These are phyloP conservation scores for Ottelia alismoides DNA, from an alignment of 106 monocot species.

Conservation along the genomic window DNA sequence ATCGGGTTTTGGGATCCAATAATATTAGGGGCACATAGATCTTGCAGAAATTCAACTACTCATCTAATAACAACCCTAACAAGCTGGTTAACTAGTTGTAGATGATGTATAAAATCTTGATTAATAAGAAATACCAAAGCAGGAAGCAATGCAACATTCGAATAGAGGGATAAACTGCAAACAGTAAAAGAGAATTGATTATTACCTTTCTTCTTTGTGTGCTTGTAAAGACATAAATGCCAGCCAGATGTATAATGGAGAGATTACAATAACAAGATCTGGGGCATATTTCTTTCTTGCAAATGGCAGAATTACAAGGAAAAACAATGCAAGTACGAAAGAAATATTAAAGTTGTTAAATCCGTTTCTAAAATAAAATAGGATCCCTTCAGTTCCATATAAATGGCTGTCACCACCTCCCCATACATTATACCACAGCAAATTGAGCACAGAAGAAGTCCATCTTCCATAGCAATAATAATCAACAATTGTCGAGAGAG, in stretches of 20 bases:
- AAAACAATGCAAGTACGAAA: constrained; percentile 78
- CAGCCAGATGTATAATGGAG: constrained; percentile 93
- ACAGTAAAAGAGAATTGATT: background rate
- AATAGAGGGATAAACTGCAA: no score
- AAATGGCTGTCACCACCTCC: constrained; percentile 96
- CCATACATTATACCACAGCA: constrained; percentile 74
- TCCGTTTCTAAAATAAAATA: constrained; percentile 85
- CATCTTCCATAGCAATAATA: constrained; percentile 66
- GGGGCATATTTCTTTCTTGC: constrained; percentile 65
- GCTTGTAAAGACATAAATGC: constrained; percentile 91
- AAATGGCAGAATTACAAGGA: constrained; percentile 52
- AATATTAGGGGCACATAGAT: no score
- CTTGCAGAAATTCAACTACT: no score
- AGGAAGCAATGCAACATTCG: no score
- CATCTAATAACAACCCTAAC: no score
- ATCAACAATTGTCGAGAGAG: constrained; percentile 58
- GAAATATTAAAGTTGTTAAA: constrained; percentile 96
- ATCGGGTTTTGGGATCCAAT: no score
- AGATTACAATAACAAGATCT: constrained; percentile 72
- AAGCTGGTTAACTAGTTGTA: no score
- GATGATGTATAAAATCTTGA: no score
- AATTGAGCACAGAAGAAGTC: constrained; percentile 93
- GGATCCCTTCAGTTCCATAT: constrained; percentile 79
- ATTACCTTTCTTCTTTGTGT: constrained; percentile 98
- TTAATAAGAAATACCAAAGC: no score